Evolutionary conservation across 495 filamentous ascomycete genomes (phyloP).

Genomic region (Amorphotheca resinae): DNA sequence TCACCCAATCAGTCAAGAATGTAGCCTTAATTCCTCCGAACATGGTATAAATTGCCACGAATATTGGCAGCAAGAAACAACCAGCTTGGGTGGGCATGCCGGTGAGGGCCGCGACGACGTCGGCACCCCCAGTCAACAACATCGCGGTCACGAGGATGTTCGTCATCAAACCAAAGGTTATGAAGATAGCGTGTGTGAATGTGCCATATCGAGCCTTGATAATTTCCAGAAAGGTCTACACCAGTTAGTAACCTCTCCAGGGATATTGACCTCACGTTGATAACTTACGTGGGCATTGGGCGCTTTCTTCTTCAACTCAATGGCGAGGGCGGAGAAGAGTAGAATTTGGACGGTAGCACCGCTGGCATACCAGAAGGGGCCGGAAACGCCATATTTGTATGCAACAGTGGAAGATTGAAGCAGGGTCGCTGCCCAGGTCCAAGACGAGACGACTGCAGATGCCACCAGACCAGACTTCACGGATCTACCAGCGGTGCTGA

Average conservation of each 20-base stretch:
- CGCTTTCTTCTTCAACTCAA: slow-evolving; percentile 79
- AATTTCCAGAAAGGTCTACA: slow-evolving; percentile 66
- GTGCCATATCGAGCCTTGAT: slow-evolving; percentile 50
- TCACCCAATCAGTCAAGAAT: slow-evolving; percentile 19
- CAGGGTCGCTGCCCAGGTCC: slow-evolving; percentile 85
- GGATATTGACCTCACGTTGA: neutral
- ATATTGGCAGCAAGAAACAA: slow-evolving; percentile 80
- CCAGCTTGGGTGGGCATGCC: slow-evolving; percentile 65
- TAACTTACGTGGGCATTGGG: slow-evolving; percentile 56
- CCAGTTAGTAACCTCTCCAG: neutral
- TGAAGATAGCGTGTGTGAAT: slow-evolving; percentile 59
- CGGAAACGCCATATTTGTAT: slow-evolving; percentile 85
- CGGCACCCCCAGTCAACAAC: slow-evolving; percentile 82
- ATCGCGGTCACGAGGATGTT: slow-evolving; percentile 85
- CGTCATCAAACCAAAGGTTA: slow-evolving; percentile 69
- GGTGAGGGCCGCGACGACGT: slow-evolving; percentile 72
- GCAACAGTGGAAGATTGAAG: slow-evolving; percentile 80
- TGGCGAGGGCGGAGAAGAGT: slow-evolving; percentile 85
- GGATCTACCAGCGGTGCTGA: slow-evolving; percentile 84
- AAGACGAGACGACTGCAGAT: slow-evolving; percentile 86
- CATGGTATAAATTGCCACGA: slow-evolving; percentile 68
- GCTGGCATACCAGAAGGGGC: slow-evolving; percentile 79
- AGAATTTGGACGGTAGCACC: slow-evolving; percentile 65
- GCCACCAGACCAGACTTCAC: slow-evolving; percentile 94
- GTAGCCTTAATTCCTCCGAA: slow-evolving; percentile 63